Evolutionary conservation across 1,284 basidiomycete genomes (phyloP), one percentile per base, ranked within the genome.

Genomic region (Sporisorium exsertum): DNA sequence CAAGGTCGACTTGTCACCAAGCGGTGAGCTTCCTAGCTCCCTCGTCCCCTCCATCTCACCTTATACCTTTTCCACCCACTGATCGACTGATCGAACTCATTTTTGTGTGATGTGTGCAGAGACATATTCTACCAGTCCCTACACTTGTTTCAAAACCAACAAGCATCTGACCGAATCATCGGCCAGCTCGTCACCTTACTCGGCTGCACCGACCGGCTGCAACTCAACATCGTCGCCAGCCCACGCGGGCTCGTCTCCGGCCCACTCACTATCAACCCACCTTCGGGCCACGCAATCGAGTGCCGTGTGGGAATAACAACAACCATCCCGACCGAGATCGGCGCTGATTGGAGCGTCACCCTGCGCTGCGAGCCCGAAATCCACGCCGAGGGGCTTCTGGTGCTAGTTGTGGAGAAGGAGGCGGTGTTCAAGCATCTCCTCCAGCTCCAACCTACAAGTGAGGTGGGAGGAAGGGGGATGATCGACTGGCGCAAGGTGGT

Each of bases 341-440:
- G 5, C 16, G n/a, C 32, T 4, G 27, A 15, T 4, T 71, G 63
- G 54, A 22, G 37, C 2, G 57, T 74, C 22, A n/a, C 29, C 10
- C n/a, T 64, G 18, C n/a, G 2, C 18, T 61, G 58, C 42, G n/a
- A 6, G 22, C 13, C 16, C 13, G 29, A 10, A 32, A 32, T 10
- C 29, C 9, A 27, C 18, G 59, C 47, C 6, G 20, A n/a, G 1
- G 72, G 55, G 3, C 47, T 60, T 7, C 62, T 76, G 26, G 60
- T 80, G n/a, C 46, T 84, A 8, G 53, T 84, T 2, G 81, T 84
- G 4, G 82, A 84, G 63, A 84, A 84, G 40, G 80, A 82, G 35
- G 78, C 81, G 0, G 68, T 72, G 20, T 81, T 80, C 53, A 64
- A 77, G 37, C 26, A 40, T 4, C 49, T 81, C 1, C 12, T 68